These are phyloP conservation scores for Lycium barbarum DNA, from an alignment of 257 asterid genomes.

Conservation along the genomic window DNA sequence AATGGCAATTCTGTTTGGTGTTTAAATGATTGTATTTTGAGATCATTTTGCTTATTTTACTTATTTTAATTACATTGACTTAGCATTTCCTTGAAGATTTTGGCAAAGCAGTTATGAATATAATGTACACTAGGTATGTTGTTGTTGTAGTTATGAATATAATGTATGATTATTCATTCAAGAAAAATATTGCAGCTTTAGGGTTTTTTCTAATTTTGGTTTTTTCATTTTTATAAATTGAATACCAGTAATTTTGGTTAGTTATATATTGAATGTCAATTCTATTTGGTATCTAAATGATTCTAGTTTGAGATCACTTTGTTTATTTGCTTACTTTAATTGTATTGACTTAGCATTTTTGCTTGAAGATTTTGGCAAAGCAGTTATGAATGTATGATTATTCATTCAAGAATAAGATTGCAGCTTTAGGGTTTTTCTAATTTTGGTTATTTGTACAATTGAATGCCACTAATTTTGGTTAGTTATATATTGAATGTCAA, in stretches of 20 bases:
- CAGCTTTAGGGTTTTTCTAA: conserved; percentile 18
- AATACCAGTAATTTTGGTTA: background rate
- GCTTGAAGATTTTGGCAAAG: background rate
- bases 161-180: no score
- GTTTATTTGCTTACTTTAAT: background rate
- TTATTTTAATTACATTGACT: background rate
- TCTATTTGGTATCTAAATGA: background rate
- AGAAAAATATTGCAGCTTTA: no score
- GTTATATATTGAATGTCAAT: background rate
- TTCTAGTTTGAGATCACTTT: background rate
- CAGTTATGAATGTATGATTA: conserved; percentile 13
- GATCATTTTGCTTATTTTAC: background rate
- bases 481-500: background rate
- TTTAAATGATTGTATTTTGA: background rate
- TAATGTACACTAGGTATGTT: no score
- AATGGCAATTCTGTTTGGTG: background rate
- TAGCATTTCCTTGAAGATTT: background rate
- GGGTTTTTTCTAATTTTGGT: no score
- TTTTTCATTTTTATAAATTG: no score
- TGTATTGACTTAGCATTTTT: background rate
- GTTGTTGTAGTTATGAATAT: no score
- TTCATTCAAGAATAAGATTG: conserved; percentile 17
- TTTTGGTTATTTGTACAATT: background rate
- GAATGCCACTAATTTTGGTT: background rate
- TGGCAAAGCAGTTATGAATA: background rate